Evolutionary conservation across 208 protist species (phyloP), one percentile per base, ranked within the genome.

Genomic region (Leishmania gerbilli): DNA sequence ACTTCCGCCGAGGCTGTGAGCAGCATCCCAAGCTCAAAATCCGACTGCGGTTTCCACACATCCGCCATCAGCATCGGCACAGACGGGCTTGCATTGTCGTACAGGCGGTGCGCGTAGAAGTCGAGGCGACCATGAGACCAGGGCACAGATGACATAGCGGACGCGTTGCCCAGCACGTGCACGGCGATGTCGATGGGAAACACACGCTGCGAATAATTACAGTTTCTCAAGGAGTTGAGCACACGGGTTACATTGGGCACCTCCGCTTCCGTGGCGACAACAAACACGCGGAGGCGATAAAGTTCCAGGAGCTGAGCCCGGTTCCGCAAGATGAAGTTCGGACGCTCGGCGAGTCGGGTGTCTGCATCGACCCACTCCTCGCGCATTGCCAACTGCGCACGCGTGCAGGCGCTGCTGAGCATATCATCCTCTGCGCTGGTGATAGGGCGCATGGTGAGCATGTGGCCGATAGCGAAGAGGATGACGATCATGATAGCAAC

Each of bases 1-100:
- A 95, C 77, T 17, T 51, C 74, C 0, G 81, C 77, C 53, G 87
- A 80, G 9, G 90, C 84, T 24, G 93, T 89, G n/a, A 97, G 77
- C 69, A 93, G 90, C 45, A 90, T 62, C 27, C 75, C 89, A 15
- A 95, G 49, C 85, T 96, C 90, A 42, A 84, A 86, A 31, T 91
- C 75, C 7, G 81, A 88, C 27, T 77, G 72, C 24, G 94, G 92
- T 24, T 90, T 69, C 93, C 94, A 97, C 17, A 84, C 62, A 65
- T 93, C 84, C 40, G 89, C 79, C 74, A 91, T 79, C 19, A 76
- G 5, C 19, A 27, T 69, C 58, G 55, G 49, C 37, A 62, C 55
- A 55, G 40, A 88, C 58, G 11, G 84, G 67, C 31, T 87, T 53
- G 27, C 62, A 31, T 75, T 82, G 69, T 24, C 83, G 79, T 69